Evolutionary conservation across 192 early-diverging fungal species (phyloP).

Genomic region (Funneliformis geosporum): DNA sequence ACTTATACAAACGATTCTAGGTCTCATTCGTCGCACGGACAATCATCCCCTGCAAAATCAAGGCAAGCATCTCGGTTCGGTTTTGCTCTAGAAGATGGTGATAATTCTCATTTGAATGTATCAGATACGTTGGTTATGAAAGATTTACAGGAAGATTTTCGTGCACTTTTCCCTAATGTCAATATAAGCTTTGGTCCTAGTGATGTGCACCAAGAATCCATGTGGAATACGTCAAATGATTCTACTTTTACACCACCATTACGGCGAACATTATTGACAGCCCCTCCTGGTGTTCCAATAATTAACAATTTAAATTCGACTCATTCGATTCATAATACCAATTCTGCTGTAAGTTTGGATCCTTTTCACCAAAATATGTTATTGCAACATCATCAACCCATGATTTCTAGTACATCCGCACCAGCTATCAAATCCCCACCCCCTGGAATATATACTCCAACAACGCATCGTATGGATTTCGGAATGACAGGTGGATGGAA

Average conservation of each 20-base stretch:
- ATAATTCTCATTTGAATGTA: conserved; percentile 31
- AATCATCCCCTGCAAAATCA: conserved; percentile 33
- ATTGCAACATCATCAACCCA: conserved; percentile 26
- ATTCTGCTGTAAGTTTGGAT: conserved; percentile 9
- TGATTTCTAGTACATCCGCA: conserved; percentile 1
- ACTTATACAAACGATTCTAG: conserved; percentile 26
- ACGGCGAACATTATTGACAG: conserved; percentile 29
- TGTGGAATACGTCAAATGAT: conserved; percentile 34
- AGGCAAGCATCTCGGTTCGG: conserved; percentile 49
- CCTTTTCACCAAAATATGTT: conserved; percentile 35
- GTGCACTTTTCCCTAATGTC: conserved; percentile 62
- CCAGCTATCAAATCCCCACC: conserved; percentile 47
- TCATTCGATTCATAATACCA: conserved; percentile 19
- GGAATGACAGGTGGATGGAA: conserved; percentile 23
- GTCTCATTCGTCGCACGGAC: background rate
- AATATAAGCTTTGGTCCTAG: conserved; percentile 57
- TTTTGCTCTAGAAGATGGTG: conserved; percentile 42
- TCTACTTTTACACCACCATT: conserved; percentile 28
- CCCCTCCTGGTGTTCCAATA: conserved; percentile 33
- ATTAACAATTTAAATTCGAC: conserved; percentile 18
- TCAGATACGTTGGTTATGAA: conserved; percentile 39
- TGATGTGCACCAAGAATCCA: conserved; percentile 27
- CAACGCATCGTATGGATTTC: conserved; percentile 24
- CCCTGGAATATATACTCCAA: conserved; percentile 43
- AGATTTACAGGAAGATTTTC: conserved; percentile 56